Base-by-base conservation (phyloP, 805 yeast genomes). In the Ogataea ramenticola region DNA sequence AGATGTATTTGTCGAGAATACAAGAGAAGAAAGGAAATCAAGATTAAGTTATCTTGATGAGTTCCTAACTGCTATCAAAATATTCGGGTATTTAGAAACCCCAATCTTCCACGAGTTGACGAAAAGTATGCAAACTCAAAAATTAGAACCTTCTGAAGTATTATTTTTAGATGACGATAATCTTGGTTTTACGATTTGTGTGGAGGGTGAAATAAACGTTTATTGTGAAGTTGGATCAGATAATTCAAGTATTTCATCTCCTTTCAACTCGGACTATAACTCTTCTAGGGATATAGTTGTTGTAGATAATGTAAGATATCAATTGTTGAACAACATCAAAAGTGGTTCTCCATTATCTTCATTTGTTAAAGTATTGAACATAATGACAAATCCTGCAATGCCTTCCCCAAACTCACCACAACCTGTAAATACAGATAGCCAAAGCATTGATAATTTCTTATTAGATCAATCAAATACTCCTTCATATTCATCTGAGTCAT, bases 61-160 rank as follows among this genome's bases (percentile, higher is more conserved):
- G 59, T 91, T 91, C 54, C 65, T 91, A 39, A 77, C 86, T 41
- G 98, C 96, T 3, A 86, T 93, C 50, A 89, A 88, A 62, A 84
- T 93, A 7, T 93, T 91, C 67, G 98, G 98, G 2, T 91, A 91
- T 61, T 70, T 91, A 40, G 98, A 91, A 51, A 75, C 82, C 48
- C 84, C 86, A 2, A 96, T 91, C 1, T 90, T 91, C 61, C 95
- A 90, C 57, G 98, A 90, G 55, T 72, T 91, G 53, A 90, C 98
- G 3, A 82, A 86, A 57, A 84, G 84, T 48, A 88, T 91, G 87
- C 86, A 86, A 43, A 91, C 98, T 1, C 88, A 87, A 57, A 83
- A 86, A 47, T 60, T 91, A 33, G 80, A 80, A 24, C 74, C 77
- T 5, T 91, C 87, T 32, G 98, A 91, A 58, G 72, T 84, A 10